Conservation (phyloP, 768 basidiomycete species). For the Hirschioporus abietinus region DNA sequence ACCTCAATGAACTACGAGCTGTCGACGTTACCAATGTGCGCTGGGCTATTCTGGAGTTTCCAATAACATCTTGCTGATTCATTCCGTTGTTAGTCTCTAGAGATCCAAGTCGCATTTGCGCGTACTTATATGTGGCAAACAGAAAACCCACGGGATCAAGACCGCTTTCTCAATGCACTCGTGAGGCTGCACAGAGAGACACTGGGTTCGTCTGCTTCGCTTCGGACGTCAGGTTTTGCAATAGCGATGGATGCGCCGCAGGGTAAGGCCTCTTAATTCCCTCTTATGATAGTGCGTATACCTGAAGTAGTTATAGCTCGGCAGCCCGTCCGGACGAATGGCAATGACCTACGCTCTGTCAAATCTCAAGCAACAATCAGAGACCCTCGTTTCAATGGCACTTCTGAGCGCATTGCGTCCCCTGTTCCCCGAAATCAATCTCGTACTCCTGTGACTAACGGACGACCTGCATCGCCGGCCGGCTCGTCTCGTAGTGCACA, state of each 20-base stretch:
- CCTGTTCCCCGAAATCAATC: background rate
- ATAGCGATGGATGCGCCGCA: background rate
- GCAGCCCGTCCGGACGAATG: background rate
- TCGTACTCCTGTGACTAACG: background rate
- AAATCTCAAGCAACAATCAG: background rate
- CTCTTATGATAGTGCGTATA: background rate
- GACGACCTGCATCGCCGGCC: background rate
- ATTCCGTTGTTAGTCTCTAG: slow-evolving; percentile 40
- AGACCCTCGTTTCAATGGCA: background rate
- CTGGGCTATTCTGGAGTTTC: slow-evolving; percentile 11
- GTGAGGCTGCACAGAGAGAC: slow-evolving; percentile 46
- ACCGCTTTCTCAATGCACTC: slow-evolving; percentile 60
- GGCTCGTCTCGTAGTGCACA: slow-evolving; percentile 2
- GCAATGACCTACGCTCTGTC: background rate
- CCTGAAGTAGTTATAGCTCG: background rate
- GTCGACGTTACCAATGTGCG: slow-evolving; percentile 74
- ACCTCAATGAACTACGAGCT: slow-evolving; percentile 70
- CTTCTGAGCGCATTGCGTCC: background rate
- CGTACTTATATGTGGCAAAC: slow-evolving; percentile 90
- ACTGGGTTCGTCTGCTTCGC: slow-evolving; percentile 22
- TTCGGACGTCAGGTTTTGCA: slow-evolving; percentile 52
- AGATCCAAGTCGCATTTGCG: slow-evolving; percentile 81
- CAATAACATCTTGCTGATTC: slow-evolving; percentile 8
- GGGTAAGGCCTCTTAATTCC: background rate
- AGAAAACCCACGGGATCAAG: slow-evolving; percentile 68